Base-by-base conservation (phyloP, 2,329 filamentous ascomycete genomes). In the Setomelanomma holmii region DNA sequence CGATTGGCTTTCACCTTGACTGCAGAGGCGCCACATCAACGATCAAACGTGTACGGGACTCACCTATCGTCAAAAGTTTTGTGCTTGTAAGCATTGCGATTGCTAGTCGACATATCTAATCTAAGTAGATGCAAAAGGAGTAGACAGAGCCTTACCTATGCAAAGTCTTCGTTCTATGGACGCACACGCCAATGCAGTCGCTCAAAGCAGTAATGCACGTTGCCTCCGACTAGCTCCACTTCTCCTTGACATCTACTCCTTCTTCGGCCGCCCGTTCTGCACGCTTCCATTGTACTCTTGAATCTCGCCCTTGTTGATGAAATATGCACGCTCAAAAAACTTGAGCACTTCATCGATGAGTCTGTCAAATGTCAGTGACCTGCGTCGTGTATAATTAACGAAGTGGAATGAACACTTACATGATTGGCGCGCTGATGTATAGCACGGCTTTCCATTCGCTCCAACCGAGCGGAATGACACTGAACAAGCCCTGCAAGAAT, bases 381-480 rank as follows among this genome's bases (percentile, higher is more conserved):
- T 16, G 34, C 12, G 6, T 30, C 12, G n/a, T 4, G 23, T 6
- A 27, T 22, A 30, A n/a, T n/a, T n/a, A n/a, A n/a, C n/a, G n/a
- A 4, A 6, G 6, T 6, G n/a, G 14, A n/a, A 19, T 14, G 23
- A 16, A 40, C 36, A 84, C 90, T 89, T 83, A 91, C 87, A 99
- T 89, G 60, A 99, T 96, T 38, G 95, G 95, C 16, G 88, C 87
- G 76, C 93, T 97, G 72, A 98, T 95, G 24, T 82, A 76, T 58
- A 97, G 70, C 40, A 99, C 95, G 16, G 96, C 93, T 78, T 91
- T 87, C 95, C 95, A 99, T 78, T 99, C 95, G 17, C 79, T 82
- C 85, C 84, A 86, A 71, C 93, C 89, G 62, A 99, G 78, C 8
- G 95, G 93, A 58, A 96, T 78, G 60, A 99, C 98, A 33, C 90